A percentile compares a stretch with the other conserved stretches of the same genome.
Evolutionary conservation across 2,329 filamentous ascomycete genomes (phyloP).

Genomic region (Didymella pinodella): DNA sequence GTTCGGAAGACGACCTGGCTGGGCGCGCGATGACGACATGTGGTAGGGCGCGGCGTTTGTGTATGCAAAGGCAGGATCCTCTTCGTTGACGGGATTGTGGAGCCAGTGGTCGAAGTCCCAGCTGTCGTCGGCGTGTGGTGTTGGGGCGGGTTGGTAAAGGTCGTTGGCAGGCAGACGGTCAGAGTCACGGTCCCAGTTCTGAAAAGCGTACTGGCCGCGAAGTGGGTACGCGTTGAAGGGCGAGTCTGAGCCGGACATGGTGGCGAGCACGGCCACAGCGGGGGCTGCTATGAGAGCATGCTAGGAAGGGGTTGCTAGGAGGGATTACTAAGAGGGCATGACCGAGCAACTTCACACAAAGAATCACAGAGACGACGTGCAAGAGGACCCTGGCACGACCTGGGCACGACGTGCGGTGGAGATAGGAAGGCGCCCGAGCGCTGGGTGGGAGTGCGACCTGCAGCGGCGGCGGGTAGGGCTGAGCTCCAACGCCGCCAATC

Average conservation of each 20-base stretch:
- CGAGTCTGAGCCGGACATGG: conserved; percentile 19
- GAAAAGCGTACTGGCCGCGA: conserved; percentile 4
- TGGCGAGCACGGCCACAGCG: conserved; percentile 4
- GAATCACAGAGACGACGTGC: neutral
- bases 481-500: neutral
- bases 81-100: conserved; percentile 14
- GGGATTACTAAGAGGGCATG: neutral
- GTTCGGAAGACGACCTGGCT: conserved; percentile 41
- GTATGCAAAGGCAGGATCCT: conserved; percentile 16
- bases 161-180: neutral
- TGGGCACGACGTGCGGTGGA: conserved; percentile 5
- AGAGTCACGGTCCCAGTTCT: neutral
- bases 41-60: conserved; percentile 24
- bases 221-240: neutral
- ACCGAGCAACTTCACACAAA: neutral
- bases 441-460: neutral
- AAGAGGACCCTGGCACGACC: neutral
- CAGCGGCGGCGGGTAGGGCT: conserved; percentile 19
- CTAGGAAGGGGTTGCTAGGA: no score
- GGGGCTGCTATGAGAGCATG: neutral
- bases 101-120: conserved; percentile 17
- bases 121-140: neutral
- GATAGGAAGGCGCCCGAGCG: conserved; percentile 18
- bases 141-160: neutral
- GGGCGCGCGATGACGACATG: conserved; percentile 26